Evolutionary conservation across 768 basidiomycete species (phyloP), one percentile per base, ranked within the genome.

Genomic region (Amanita fuliginea): DNA sequence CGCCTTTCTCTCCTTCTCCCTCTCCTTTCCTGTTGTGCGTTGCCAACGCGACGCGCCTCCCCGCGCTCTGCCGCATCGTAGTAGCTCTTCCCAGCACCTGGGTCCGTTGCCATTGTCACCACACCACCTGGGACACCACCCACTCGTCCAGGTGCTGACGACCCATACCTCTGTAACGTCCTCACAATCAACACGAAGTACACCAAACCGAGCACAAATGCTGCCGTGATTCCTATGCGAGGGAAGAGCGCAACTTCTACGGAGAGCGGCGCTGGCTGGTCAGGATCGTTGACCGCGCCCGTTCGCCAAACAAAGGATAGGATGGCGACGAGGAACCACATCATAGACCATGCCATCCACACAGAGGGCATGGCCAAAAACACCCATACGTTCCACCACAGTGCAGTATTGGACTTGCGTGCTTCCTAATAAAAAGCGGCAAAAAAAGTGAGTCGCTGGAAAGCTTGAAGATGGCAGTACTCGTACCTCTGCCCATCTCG

Each of bases 311-410:
- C 77, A 53, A 76, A 87, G 6, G 79, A 72, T 26, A 84, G 67
- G 55, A 87, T 81, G 11, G 80, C 68, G 3, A 70, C 57, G 52
- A 81, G 61, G 61, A 86, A 86, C 46, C 78, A 68, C 4, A 84
- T 67, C 73, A 87, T 80, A 0, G 85, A 78, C 83, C 82, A 87
- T 7, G 82, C 74, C 51, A 86, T 75, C 79, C 82, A 86, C 7
- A 85, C 64, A 0, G 74, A 77, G 0, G 85, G 85, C 68, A 81
- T 67, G 6, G 66, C 65, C 3, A 67, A 53, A 3, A 67, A 47
- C 5, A 67, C 65, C 64, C 65, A 68, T 13, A 64, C 64, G 26
- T 68, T 68, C 67, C 67, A 67, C 54, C 58, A 63, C 2, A 66
- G 64, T 8, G 57, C 54, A 0, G 64, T 67, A 46, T 60, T 66